Percentiles rank a stretch among this genome's conserved stretches.
These are phyloP conservation scores for Cercophora sp. DNA, from an alignment of 495 filamentous ascomycete species.

Conservation along the genomic window DNA sequence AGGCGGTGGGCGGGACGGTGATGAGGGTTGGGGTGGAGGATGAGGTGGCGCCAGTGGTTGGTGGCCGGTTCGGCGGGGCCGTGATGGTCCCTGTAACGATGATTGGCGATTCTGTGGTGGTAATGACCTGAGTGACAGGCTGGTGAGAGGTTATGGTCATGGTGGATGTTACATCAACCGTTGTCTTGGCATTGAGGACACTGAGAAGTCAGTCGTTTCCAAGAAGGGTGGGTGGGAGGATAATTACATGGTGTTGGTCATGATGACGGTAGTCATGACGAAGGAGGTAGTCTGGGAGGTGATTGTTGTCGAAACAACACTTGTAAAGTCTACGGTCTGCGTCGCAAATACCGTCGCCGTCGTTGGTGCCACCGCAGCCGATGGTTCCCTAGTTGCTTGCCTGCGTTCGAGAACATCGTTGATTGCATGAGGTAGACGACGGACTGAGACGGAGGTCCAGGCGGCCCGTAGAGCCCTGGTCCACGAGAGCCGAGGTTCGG, in stretches of 20 bases:
- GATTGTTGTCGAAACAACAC: constrained; percentile 16
- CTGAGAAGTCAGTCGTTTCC: not conserved
- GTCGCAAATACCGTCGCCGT: constrained; percentile 21
- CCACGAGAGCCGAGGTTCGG: not conserved
- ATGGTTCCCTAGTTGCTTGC: constrained; percentile 8
- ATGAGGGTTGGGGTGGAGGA: not conserved
- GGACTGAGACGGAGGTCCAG: constrained; percentile 2
- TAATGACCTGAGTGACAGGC: constrained; percentile 17
- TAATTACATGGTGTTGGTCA: constrained; percentile 23
- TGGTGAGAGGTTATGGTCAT: constrained; percentile 23
- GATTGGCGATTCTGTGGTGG: constrained; percentile 20
- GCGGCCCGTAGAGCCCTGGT: not conserved
- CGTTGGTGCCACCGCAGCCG: not conserved
- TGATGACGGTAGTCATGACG: constrained; percentile 19
- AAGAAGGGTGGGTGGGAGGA: not conserved
- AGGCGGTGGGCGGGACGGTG: not conserved
- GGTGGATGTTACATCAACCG: constrained; percentile 27
- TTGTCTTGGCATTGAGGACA: constrained; percentile 24
- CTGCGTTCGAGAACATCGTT: constrained; percentile 4
- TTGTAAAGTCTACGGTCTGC: constrained; percentile 14
- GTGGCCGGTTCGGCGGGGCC: no score
- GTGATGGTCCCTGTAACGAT: not conserved
- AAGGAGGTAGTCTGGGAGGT: constrained; percentile 20
- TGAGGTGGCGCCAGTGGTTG: not conserved
- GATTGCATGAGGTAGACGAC: not conserved